Percentiles rank a stretch among this genome's conserved stretches.
These are phyloP conservation scores for Lunularia cruciata DNA, from an alignment of 225 moss, liverwort and hornwort species.

Conservation along the genomic window DNA sequence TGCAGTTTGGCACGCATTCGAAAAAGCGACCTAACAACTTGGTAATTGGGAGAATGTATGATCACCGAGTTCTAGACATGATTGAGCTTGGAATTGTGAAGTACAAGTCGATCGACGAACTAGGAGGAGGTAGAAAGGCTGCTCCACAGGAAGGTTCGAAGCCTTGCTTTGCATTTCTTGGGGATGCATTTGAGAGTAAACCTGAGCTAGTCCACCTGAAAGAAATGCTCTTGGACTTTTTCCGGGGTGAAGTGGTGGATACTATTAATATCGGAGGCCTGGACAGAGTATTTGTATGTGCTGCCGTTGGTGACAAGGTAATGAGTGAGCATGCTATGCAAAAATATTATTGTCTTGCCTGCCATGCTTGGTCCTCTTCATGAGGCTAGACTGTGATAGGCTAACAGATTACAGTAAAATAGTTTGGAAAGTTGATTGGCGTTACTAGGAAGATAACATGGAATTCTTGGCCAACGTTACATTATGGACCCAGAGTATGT, in stretches of 20 bases:
- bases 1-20: constrained; percentile 83
- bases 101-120: constrained; percentile 67
- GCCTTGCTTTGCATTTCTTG: constrained; percentile 85
- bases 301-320: constrained; percentile 62
- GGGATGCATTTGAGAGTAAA: constrained; percentile 75
- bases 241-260: constrained; percentile 88
- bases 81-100: constrained; percentile 85
- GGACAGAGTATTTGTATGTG: constrained; percentile 76
- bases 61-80: constrained; percentile 91
- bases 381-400: too few species aligned
- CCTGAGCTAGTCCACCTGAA: constrained; percentile 71
- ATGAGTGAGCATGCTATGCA: too few species aligned
- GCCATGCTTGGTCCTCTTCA: neutral
- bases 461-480: neutral
- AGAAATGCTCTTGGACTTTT: constrained; percentile 84
- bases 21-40: constrained; percentile 92
- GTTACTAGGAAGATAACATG: too few species aligned
- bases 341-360: too few species aligned
- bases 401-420: too few species aligned
- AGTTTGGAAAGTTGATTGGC: too few species aligned
- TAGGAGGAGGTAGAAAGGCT: constrained; percentile 77
- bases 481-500: neutral
- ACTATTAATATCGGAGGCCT: constrained; percentile 72
- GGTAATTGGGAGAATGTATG: constrained; percentile 89
- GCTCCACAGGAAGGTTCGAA: constrained; percentile 87